A percentile compares a stretch with the other conserved stretches of the same genome.
Conservation (phyloP, 1,284 basidiomycete genomes). For the Peniophora sp. region DNA sequence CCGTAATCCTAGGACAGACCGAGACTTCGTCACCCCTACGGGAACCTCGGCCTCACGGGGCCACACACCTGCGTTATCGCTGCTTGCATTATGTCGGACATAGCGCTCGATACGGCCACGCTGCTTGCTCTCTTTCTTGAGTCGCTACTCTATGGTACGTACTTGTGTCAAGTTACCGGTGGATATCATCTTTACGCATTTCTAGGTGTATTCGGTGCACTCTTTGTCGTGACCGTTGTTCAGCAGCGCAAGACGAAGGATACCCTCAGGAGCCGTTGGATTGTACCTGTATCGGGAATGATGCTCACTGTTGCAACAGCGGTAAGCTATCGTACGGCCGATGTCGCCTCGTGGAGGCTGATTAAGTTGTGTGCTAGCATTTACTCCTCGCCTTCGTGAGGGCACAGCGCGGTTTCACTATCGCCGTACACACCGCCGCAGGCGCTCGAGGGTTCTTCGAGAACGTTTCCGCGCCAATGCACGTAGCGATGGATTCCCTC, state of each 20-base stretch:
- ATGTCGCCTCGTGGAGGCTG: background rate
- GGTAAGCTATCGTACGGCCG: background rate
- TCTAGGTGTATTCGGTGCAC: too few relatives aligned
- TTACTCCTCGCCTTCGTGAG: background rate
- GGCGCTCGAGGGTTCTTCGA: background rate
- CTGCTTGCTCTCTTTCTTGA: background rate
- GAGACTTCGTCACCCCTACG: too few relatives aligned
- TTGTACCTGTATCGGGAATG: background rate
- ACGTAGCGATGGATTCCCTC: background rate
- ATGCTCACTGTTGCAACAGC: background rate
- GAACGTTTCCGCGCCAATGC: background rate
- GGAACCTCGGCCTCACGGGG: too few relatives aligned
- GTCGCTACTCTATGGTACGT: background rate
- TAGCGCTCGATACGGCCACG: background rate
- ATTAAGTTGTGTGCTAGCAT: background rate
- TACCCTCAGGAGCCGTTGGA: background rate
- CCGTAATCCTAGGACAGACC: too few relatives aligned
- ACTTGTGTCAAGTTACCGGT: too few relatives aligned
- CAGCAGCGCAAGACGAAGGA: background rate
- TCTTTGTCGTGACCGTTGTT: background rate
- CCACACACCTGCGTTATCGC: too few relatives aligned
- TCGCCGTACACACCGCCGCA: background rate
- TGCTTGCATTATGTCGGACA: background rate
- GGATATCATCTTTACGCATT: too few relatives aligned
- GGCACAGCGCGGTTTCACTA: background rate